Percentiles rank a stretch among this genome's conserved stretches.
These are phyloP conservation scores for Collybia nuda DNA, from an alignment of 768 basidiomycete species.

Conservation along the genomic window DNA sequence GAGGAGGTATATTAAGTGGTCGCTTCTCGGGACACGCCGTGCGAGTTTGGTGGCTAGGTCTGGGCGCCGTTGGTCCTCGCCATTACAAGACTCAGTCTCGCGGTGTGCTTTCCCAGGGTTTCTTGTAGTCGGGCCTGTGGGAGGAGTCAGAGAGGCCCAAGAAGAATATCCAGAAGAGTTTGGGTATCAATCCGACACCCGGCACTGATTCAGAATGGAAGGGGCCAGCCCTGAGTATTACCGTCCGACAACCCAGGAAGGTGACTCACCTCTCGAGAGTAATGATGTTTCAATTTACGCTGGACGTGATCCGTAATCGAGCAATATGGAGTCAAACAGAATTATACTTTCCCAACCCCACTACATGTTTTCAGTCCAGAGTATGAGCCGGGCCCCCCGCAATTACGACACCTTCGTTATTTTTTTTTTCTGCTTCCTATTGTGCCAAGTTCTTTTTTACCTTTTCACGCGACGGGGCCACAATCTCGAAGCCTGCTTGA, in stretches of 20 bases:
- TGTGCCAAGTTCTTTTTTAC: constrained; percentile 1
- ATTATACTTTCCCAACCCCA: too few relatives aligned
- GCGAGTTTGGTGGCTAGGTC: constrained; percentile 12
- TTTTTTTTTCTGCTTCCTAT: too few relatives aligned
- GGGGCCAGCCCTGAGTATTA: too few relatives aligned
- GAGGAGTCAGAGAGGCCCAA: neutral
- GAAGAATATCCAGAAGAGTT: neutral
- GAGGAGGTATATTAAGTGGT: constrained; percentile 10
- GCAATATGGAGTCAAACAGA: too few relatives aligned
- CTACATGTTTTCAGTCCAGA: too few relatives aligned
- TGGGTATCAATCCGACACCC: constrained; percentile 8
- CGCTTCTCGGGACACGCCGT: constrained; percentile 2
- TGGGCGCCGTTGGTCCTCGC: neutral
- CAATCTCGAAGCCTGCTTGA: constrained; percentile 5
- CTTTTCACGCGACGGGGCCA: constrained; percentile 4
- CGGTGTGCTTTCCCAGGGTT: constrained; percentile 4
- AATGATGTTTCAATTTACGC: constrained; percentile 11
- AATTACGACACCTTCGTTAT: too few relatives aligned
- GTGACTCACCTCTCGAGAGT: constrained; percentile 7
- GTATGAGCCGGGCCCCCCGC: too few relatives aligned
- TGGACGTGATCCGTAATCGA: neutral
- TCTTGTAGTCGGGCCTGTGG: constrained; percentile 9
- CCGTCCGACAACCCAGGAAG: too few relatives aligned
- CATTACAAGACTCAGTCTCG: neutral
- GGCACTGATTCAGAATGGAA: constrained; percentile 6